Evolutionary conservation across 108 stramenopile species (phyloP).

Genomic region (Asterionellopsis glacialis): DNA sequence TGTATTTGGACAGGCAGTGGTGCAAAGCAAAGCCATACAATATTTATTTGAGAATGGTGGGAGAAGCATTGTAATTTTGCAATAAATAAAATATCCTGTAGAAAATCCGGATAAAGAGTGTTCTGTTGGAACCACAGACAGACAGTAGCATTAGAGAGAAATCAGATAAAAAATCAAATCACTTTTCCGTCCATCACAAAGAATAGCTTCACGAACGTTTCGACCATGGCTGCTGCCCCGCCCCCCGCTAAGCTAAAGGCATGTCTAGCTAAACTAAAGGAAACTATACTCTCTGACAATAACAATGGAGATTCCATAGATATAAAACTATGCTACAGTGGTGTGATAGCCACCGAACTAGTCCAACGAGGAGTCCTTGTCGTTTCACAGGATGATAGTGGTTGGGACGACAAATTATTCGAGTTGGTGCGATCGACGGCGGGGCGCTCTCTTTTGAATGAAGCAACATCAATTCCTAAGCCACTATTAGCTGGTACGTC

Average conservation of each 20-base stretch:
- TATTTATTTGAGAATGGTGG: too few species aligned
- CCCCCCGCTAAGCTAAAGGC: conserved; percentile 25
- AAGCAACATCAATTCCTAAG: conserved; percentile 20
- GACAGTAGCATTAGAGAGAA: too few species aligned
- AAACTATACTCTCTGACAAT: conserved; percentile 6
- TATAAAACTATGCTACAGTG: background rate
- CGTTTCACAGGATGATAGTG: conserved; percentile 1
- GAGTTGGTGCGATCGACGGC: conserved; percentile 22
- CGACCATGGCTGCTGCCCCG: conserved; percentile 1
- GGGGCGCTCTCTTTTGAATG: conserved; percentile 25
- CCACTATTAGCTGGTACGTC: conserved; percentile 34
- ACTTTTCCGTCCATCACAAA: too few species aligned
- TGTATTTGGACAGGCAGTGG: too few species aligned
- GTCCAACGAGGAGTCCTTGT: conserved; percentile 32
- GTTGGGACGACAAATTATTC: conserved; percentile 5
- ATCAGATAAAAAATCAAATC: too few species aligned
- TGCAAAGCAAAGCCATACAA: too few species aligned
- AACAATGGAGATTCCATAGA: conserved; percentile 1
- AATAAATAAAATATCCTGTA: too few species aligned
- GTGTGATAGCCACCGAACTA: conserved; percentile 24
- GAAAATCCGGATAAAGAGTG: too few species aligned
- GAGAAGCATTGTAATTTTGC: too few species aligned
- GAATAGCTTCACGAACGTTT: background rate
- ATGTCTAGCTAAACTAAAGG: conserved; percentile 18
- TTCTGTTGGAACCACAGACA: too few species aligned